Evolutionary conservation across 768 basidiomycete genomes (phyloP).

Genomic region (Rhodosporidiobolus odoratus): DNA sequence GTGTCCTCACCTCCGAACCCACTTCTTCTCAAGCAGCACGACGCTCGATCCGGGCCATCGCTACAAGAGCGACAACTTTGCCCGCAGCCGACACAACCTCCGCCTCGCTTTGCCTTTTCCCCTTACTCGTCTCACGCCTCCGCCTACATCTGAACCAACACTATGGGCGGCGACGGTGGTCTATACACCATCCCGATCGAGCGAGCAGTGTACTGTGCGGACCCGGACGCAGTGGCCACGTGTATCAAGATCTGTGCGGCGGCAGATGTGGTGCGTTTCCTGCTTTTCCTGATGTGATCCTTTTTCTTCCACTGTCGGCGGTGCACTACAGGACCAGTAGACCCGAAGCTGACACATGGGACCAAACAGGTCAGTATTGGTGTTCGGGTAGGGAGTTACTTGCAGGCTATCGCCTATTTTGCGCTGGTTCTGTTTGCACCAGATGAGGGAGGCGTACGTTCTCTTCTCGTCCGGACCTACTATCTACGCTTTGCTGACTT

Average conservation of each 20-base stretch:
- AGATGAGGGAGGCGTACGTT: slow-evolving; percentile 24
- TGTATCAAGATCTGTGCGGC: slow-evolving; percentile 30
- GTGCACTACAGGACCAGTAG: background rate
- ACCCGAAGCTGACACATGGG: background rate
- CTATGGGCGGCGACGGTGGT: slow-evolving; percentile 9
- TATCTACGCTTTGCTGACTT: background rate
- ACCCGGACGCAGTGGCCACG: slow-evolving; percentile 10
- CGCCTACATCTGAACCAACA: background rate
- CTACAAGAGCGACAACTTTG: no score
- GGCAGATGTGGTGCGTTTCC: slow-evolving; percentile 2
- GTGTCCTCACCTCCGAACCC: no score
- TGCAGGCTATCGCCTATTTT: slow-evolving; percentile 28
- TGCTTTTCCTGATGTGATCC: background rate
- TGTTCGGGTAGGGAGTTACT: slow-evolving; percentile 19
- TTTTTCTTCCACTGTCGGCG: no score
- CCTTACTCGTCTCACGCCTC: background rate
- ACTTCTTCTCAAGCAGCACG: no score
- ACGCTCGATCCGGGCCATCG: no score
- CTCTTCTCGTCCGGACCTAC: background rate
- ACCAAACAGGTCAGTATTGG: slow-evolving; percentile 3
- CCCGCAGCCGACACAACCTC: background rate
- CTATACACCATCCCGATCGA: slow-evolving; percentile 2
- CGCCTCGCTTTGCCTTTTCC: background rate
- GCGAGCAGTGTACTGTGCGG: slow-evolving; percentile 30
- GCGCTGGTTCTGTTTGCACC: slow-evolving; percentile 23